Base-by-base conservation (phyloP, 108 stramenopile genomes). In the Pseudonitzschia multistriata region DNA sequence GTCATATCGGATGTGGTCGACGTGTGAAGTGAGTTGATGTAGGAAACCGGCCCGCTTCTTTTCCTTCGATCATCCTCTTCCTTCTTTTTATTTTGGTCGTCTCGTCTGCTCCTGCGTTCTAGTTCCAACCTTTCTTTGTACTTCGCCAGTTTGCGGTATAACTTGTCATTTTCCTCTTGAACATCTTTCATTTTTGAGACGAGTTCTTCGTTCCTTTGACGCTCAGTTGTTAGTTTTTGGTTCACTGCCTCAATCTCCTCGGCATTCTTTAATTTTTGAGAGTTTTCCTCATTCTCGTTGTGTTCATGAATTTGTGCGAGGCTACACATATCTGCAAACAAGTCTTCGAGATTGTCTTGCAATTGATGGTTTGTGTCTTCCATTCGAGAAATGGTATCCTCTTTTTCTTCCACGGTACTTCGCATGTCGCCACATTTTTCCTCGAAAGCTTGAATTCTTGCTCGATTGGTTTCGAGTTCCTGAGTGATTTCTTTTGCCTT, bases 11-110 rank as follows among this genome's bases (percentile, higher is more conserved):
- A 47, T 14, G 62, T 47, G 15, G 56, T 55, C 17, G 76, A 75
- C 19, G 55, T 27, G 30, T 84, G 81, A 24, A 87, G 79, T 48
- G 84, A 83, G 37, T 89, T 89, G 0, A 89, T 71, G 63, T 89
- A 89, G 0, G 83, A 77, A 33, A 85, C 79, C 3, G 85, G 85
- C 0, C 77, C 80, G 62, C 75, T 82, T 29, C 68, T 61, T n/a
- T 68, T 72, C 14, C 65, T 34, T 27, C 67, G 34, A 13, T 63
- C 19, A 0, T 53, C 27, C 21, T 75, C 75, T 42, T 69, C 63
- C 62, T 73, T 40, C 30, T 59, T 72, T 24, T 66, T 52, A 14
- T 50, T 42, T 17, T 63, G 30, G 1, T 36, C 14, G 11, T 75
- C 75, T 28, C 67, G 59, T 52, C 66, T 24, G 34, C 63, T 73